Evolutionary conservation across 2,329 filamentous ascomycete genomes (phyloP), one percentile per base, ranked within the genome.

Genomic region (Rutstroemia sydowiana): DNA sequence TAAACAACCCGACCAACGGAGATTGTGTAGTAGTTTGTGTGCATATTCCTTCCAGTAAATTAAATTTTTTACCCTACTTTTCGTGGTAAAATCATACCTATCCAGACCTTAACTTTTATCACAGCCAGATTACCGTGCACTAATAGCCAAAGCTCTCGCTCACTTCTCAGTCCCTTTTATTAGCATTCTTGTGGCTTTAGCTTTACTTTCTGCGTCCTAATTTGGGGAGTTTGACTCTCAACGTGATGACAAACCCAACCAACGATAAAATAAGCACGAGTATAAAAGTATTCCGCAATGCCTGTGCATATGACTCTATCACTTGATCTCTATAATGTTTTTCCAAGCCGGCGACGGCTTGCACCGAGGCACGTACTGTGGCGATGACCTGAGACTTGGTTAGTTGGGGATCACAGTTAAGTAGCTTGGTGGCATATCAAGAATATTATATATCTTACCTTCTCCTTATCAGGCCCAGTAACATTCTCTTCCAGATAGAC

Each of bases 401-500:
- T 31, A 59, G 45, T 28, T 32, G 32, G 5, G 23, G 23, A 8
- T 26, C 23, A n/a, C 8, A 37, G 34, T 37, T 16, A 37, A 18
- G 6, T 3, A n/a, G 14, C 10, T 39, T 39, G 4, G n/a, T 18
- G 18, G n/a, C 3, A 16, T 16, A 16, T 10, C 36, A 18, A 39
- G 8, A n/a, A 16, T n/a, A n/a, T n/a, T n/a, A 39, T 16, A 39
- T 18, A 9, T 18, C 36, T 18, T 39, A 66, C 64, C 43, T 74
- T 69, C 0, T 73, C 71, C 61, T 82, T 85, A 21, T 81, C 71
- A 0, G 72, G 70, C 0, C 81, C 84, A 0, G 72, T 73, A 8
- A 91, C 82, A 31, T 77, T 74, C 10, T 65, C 57, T 4, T 77
- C 68, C 5, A 92, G 73, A 58, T 82, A 84, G 16, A 73, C 69